A percentile compares a stretch with the other conserved stretches of the same genome.
Evolutionary conservation across 2,329 filamentous ascomycete species (phyloP).

Genomic region (Aspergillus versicolor): DNA sequence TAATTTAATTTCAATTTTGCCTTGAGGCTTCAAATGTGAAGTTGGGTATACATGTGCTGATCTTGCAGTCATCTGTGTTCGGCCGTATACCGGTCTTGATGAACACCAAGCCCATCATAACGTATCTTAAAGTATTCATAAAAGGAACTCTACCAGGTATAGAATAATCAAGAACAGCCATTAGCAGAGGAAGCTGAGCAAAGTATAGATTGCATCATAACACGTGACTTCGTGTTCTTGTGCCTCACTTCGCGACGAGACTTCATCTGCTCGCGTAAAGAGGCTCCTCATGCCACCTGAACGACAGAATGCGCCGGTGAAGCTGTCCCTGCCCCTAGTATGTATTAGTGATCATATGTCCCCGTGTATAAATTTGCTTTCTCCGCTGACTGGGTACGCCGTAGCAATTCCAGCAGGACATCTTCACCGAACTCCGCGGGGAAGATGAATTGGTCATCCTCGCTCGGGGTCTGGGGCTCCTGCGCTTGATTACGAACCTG

Average conservation of each 20-base stretch:
- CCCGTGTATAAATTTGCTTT: too few species aligned
- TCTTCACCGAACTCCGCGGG: conserved; percentile 84
- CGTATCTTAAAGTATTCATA: background rate
- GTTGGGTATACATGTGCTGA: background rate
- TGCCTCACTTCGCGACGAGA: conserved; percentile 15
- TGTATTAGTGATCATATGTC: conserved; percentile 13
- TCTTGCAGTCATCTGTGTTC: background rate
- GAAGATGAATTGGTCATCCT: conserved; percentile 94
- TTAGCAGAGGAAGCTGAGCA: background rate
- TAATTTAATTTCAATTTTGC: background rate
- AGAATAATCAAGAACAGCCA: too few species aligned
- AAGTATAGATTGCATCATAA: conserved; percentile 19
- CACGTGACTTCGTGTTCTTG: conserved; percentile 23
- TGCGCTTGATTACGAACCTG: conserved; percentile 91
- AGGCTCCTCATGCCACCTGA: conserved; percentile 44
- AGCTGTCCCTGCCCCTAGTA: conserved; percentile 63
- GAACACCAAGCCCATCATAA: background rate
- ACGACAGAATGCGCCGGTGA: conserved; percentile 52
- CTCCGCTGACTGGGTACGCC: conserved; percentile 16
- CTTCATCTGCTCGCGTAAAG: conserved; percentile 21
- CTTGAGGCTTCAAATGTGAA: background rate
- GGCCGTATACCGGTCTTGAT: too few species aligned
- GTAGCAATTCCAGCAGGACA: conserved; percentile 84
- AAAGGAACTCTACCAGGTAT: background rate
- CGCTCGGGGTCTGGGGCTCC: conserved; percentile 84